Evolutionary conservation across 2,329 filamentous ascomycete genomes (phyloP).

Genomic region (Aureobasidium sp.): DNA sequence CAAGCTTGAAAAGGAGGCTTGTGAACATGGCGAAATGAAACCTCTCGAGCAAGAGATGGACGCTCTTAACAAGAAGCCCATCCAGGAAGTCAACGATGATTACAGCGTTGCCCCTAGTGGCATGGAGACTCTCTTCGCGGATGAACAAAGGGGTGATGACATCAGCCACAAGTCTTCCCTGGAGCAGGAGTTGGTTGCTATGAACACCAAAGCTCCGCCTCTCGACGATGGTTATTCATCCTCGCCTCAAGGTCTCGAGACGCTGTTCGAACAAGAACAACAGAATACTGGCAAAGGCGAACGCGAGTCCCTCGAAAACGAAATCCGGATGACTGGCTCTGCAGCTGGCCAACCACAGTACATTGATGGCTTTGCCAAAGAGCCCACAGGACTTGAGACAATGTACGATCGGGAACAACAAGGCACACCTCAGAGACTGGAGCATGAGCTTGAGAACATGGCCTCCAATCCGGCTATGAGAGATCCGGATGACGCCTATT

Average conservation of each 20-base stretch:
- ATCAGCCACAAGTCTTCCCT: conserved; percentile 7
- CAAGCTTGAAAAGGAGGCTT: conserved; percentile 1
- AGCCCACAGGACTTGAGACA: conserved; percentile 40
- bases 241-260: conserved; percentile 13
- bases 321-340: neutral
- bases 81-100: conserved; percentile 3
- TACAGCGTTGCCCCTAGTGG: conserved; percentile 31
- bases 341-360: neutral
- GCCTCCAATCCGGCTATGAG: neutral
- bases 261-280: conserved; percentile 12
- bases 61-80: conserved; percentile 1
- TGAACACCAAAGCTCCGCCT: neutral
- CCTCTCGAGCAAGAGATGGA: conserved; percentile 17
- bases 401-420: conserved; percentile 37
- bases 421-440: conserved; percentile 10
- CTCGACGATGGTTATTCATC: conserved; percentile 3
- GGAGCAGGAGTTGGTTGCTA: conserved; percentile 15
- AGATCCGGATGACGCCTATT: conserved; percentile 6
- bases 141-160: conserved; percentile 27
- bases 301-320: conserved; percentile 7
- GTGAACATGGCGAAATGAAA: neutral
- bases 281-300: neutral
- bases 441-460: conserved; percentile 12
- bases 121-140: conserved; percentile 39
- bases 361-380: neutral